Conservation (phyloP, 768 basidiomycete species). For the Tulasnella sp. region DNA sequence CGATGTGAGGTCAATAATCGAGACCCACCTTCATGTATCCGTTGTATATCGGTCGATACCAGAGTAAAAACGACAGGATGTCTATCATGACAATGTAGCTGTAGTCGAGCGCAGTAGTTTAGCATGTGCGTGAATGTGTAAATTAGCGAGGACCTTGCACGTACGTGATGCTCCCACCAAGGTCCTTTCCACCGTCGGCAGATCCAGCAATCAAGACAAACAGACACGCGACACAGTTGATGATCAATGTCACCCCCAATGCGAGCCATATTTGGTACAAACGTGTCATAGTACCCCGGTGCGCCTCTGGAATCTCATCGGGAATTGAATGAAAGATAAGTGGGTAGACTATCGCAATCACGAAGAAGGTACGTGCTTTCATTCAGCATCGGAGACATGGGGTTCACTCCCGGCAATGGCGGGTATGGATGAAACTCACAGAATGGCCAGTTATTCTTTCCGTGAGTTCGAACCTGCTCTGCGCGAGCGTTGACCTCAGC, state of each 20-base stretch:
- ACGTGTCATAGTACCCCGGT: conserved; percentile 67
- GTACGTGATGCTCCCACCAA: conserved; percentile 74
- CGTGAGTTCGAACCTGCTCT: conserved; percentile 58
- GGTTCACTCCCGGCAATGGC: background rate
- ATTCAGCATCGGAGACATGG: too few relatives aligned
- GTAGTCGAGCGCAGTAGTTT: conserved; percentile 16
- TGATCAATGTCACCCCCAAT: conserved; percentile 62
- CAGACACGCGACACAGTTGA: conserved; percentile 89
- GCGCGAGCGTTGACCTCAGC: conserved; percentile 23
- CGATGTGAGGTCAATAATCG: background rate
- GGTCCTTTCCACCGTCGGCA: conserved; percentile 61
- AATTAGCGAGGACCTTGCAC: conserved; percentile 25
- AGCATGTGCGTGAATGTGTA: conserved; percentile 12
- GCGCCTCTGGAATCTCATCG: conserved; percentile 79
- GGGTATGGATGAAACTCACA: conserved; percentile 40
- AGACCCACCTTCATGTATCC: conserved; percentile 83
- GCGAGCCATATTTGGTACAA: conserved; percentile 93
- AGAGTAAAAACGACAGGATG: conserved; percentile 73
- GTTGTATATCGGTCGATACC: conserved; percentile 97
- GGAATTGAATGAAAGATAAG: conserved; percentile 88
- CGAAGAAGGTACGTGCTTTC: too few relatives aligned
- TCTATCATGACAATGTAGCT: conserved; percentile 76
- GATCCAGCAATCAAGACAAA: conserved; percentile 70
- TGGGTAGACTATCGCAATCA: conserved; percentile 62
- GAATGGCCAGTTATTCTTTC: conserved; percentile 88